These are phyloP conservation scores for Bidens hawaiensis DNA, from an alignment of 140 eudicot species.

Conservation along the genomic window DNA sequence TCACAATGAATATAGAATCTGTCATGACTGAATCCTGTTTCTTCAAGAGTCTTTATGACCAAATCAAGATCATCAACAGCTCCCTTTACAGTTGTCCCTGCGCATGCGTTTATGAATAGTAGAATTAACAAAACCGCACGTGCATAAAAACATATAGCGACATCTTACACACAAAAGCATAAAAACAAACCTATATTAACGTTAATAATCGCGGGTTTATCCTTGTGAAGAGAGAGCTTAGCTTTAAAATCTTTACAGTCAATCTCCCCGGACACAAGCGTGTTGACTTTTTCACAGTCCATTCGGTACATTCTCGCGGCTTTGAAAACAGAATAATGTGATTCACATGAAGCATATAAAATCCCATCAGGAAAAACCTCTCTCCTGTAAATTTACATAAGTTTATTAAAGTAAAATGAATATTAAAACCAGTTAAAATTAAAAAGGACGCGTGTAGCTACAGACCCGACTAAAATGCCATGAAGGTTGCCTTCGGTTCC, in stretches of 20 bases:
- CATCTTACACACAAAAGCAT: neutral
- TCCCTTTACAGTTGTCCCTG: constrained; percentile 93
- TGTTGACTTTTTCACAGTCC: constrained; percentile 79
- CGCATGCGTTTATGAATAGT: neutral
- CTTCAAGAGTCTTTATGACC: constrained; percentile 82
- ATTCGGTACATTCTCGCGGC: constrained; percentile 99
- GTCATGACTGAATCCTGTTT: constrained; percentile 65
- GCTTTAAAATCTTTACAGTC: constrained; percentile 81
- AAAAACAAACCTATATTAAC: constrained; percentile 67
- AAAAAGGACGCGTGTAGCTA: constrained; percentile 10
- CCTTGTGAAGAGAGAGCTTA: constrained; percentile 59
- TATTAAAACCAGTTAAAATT: neutral
- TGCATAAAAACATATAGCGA: constrained; percentile 3
- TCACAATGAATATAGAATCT: constrained; percentile 87
- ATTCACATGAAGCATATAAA: constrained; percentile 77
- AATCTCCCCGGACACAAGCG: constrained; percentile 78
- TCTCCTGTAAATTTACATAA: constrained; percentile 54
- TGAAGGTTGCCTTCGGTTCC: constrained; percentile 99
- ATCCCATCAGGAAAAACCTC: constrained; percentile 93
- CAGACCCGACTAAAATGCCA: constrained; percentile 93
- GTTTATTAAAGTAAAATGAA: neutral
- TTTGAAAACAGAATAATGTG: constrained; percentile 89
- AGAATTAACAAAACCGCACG: neutral
- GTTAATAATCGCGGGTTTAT: constrained; percentile 89
- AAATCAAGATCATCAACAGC: constrained; percentile 92